phyloP scores from a whole-genome alignment of 2,329 filamentous ascomycete species.

The Chaetothyriales sp. region DNA sequence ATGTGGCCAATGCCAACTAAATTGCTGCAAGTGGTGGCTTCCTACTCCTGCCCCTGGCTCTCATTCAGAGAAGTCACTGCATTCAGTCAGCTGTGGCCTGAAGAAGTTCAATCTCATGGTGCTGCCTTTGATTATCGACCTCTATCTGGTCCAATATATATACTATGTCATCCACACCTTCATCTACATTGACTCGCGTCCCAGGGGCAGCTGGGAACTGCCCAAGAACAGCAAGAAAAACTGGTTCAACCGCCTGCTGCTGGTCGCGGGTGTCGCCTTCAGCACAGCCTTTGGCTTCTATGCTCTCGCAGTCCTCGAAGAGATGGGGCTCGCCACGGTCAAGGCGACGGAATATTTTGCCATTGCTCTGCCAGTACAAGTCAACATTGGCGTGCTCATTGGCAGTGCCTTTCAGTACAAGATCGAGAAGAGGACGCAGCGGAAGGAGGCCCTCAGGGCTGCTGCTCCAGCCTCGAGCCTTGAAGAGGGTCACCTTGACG shows the following conservation, averaged over 20 bases:
- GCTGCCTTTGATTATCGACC: conserved; percentile 10
- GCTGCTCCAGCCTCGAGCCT: conserved; percentile 1
- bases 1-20: background rate
- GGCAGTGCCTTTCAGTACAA: conserved; percentile 13
- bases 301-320: conserved; percentile 11
- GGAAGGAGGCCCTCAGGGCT: conserved; percentile 5
- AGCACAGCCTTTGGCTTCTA: conserved; percentile 10
- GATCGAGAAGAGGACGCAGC: conserved; percentile 12
- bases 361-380: conserved; percentile 14
- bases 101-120: conserved; percentile 14
- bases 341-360: conserved; percentile 13
- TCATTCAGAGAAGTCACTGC: background rate
- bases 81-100: conserved; percentile 5
- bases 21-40: conserved; percentile 14
- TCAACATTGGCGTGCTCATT: conserved; percentile 15
- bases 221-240: conserved; percentile 14
- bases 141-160: conserved; percentile 8
- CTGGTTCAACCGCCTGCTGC: conserved; percentile 13
- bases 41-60: conserved; percentile 5
- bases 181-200: conserved; percentile 14
- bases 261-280: conserved; percentile 10
- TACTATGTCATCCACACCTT: conserved; percentile 11
- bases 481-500: conserved; percentile 4
- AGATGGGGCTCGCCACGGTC: conserved; percentile 13
- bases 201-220: conserved; percentile 3